Percentiles rank a stretch among this genome's conserved stretches.
Conservation (phyloP, 345 rosid species). For the Cardamine occulta region DNA sequence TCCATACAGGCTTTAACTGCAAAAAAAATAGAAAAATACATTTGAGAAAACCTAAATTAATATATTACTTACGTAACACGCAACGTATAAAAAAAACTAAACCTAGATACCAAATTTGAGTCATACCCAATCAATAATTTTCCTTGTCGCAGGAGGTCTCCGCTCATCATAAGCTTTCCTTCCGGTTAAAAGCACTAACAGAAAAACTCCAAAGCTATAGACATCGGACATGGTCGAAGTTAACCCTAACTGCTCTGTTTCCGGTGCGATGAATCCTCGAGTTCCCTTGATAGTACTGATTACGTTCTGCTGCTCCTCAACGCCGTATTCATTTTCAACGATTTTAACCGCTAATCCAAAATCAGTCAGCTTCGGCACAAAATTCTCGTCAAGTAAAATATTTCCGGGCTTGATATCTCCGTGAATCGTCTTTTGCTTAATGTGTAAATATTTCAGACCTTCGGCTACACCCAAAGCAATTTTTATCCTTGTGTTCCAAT, state of each 20-base stretch:
- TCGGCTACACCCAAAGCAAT: conserved; percentile 75
- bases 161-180: conserved; percentile 51
- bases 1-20: not conserved
- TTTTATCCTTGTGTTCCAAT: conserved; percentile 70
- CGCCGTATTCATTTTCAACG: conserved; percentile 45
- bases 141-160: conserved; percentile 35
- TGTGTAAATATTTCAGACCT: conserved; percentile 71
- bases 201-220: conserved; percentile 79
- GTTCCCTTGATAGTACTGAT: conserved; percentile 73
- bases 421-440: conserved; percentile 55
- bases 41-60: not conserved
- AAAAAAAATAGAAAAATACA: not conserved
- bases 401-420: conserved; percentile 73
- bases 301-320: conserved; percentile 60
- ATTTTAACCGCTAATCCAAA: conserved; percentile 68
- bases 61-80: conserved; percentile 9
- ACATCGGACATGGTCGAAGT: conserved; percentile 70
- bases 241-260: conserved; percentile 45
- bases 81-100: not conserved
- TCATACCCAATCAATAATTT: conserved; percentile 23
- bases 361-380: conserved; percentile 45
- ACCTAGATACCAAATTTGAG: not conserved
- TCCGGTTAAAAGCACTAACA: conserved; percentile 71
- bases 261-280: conserved; percentile 58
- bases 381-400: conserved; percentile 61